Conservation (phyloP, 2,329 filamentous ascomycete genomes). For the Magnaporthiopsis rhizophila region DNA sequence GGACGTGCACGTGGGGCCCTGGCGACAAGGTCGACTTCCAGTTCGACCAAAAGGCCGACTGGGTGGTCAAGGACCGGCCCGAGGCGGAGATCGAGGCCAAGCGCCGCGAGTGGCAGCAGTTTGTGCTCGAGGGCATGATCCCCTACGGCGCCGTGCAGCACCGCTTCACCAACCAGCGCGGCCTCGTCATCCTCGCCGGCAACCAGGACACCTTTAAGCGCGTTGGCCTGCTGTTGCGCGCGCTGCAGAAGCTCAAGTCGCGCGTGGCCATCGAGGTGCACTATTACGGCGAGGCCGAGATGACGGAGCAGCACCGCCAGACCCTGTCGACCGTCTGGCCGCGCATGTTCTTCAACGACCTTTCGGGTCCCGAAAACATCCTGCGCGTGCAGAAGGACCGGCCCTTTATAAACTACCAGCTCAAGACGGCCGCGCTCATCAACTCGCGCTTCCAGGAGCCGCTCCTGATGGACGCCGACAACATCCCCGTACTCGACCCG, state of each 20-base stretch:
- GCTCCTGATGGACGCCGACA: slow-evolving; percentile 27
- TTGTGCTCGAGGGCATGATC: slow-evolving; percentile 9
- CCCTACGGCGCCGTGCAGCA: slow-evolving; percentile 9
- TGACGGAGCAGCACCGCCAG: slow-evolving; percentile 13
- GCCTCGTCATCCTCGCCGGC: slow-evolving; percentile 23
- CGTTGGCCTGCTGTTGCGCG: slow-evolving; percentile 14
- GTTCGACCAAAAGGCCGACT: slow-evolving; percentile 7
- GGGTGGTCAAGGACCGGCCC: slow-evolving; percentile 10
- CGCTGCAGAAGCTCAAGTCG: slow-evolving; percentile 14
- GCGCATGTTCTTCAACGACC: slow-evolving; percentile 21
- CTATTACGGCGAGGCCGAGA: slow-evolving; percentile 20
- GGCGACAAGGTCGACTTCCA: slow-evolving; percentile 11
- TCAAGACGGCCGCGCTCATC: slow-evolving; percentile 26
- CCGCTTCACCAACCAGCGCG: slow-evolving; percentile 17
- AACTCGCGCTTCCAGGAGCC: slow-evolving; percentile 27
- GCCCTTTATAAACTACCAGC: slow-evolving; percentile 20
- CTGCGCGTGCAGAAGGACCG: slow-evolving; percentile 27
- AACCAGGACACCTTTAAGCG: slow-evolving; percentile 17
- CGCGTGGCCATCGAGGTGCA: slow-evolving; percentile 21
- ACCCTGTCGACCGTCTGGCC: slow-evolving; percentile 14
- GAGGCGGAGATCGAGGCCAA: slow-evolving; percentile 9
- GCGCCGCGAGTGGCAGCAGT: slow-evolving; percentile 8
- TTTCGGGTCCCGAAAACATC: slow-evolving; percentile 19
- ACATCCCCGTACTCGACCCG: slow-evolving; percentile 19
- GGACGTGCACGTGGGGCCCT: slow-evolving; percentile 9